Evolutionary conservation across 495 filamentous ascomycete species (phyloP), one percentile per base, ranked within the genome.

Genomic region (Aspergillus cristatus): DNA sequence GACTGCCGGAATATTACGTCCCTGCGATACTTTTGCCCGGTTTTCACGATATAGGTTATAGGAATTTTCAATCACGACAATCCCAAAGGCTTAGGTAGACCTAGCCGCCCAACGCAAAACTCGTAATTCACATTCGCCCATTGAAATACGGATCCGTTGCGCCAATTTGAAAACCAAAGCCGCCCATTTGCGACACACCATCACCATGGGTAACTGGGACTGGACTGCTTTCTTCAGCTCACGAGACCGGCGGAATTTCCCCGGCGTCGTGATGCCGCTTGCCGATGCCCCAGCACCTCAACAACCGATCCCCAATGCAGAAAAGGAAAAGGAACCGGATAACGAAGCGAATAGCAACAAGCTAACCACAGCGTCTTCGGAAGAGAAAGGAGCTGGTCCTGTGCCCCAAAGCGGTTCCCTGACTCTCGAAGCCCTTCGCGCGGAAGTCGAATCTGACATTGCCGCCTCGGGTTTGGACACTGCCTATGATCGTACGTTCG

Each of bases 401-500:
- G 37, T 50, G 32, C 43, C 46, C 16, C 45, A 53, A 15, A 43
- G 46, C 29, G 7, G 18, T n/a, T 51, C 46, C 20, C 40, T 58
- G 47, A 72, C 67, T 3, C 38, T 74, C n/a, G 65, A 72, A 28
- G 48, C 42, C 25, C 56, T 74, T 17, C 57, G 60, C 29, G 60
- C 58, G 17, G 71, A 73, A 36, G 51, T 74, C 18, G 68, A 72
- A 25, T 29, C 50, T 11, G 71, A 74, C 26, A 3, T 64, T 11
- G 46, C 62, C 4, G 51, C 64, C 13, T 53, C 55, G 0, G 64
- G 63, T 8, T 51, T 60, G 46, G 57, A 74, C 38, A 57, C 67
- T 13, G 45, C 51, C 17, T 74, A 74, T 54, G 71, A 74, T 46
- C 67, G 71, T 71, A 70, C 28, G 63, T 66, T 33, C 39, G 29